Evolutionary conservation across 306 rosid species (phyloP).

Genomic region (Medicago ruthenica): DNA sequence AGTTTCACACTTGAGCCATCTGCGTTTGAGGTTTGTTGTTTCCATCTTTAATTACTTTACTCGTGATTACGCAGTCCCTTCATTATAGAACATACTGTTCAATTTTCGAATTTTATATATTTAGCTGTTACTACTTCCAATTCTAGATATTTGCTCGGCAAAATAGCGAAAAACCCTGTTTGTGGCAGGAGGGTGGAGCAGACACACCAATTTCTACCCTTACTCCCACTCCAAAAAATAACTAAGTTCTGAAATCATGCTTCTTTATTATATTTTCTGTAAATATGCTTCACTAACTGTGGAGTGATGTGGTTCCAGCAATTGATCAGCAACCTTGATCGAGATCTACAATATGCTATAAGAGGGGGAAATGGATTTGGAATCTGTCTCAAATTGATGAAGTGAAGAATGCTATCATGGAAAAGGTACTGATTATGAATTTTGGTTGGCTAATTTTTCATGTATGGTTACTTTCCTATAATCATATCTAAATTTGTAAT

Average conservation of each 20-base stretch:
- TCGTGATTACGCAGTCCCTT: constrained; percentile 38
- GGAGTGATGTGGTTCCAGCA: constrained; percentile 60
- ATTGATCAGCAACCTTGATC: constrained; percentile 83
- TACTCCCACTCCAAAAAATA: neutral
- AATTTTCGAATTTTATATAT: neutral
- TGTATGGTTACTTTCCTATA: constrained; percentile 16
- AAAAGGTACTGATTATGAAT: constrained; percentile 67
- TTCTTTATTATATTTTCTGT: constrained; percentile 33
- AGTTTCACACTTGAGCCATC: constrained; percentile 84
- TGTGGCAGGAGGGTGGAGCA: neutral
- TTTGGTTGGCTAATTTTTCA: constrained; percentile 40
- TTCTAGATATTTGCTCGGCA: constrained; percentile 5
- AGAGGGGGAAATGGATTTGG: constrained; percentile 91
- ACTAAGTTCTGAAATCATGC: constrained; percentile 35
- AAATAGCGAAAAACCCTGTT: constrained; percentile 5
- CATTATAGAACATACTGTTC: constrained; percentile 23
- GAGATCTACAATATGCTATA: constrained; percentile 95
- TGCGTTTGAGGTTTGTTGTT: constrained; percentile 77
- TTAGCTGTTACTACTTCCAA: constrained; percentile 12
- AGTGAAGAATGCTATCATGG: constrained; percentile 82
- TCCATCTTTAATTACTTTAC: constrained; percentile 39
- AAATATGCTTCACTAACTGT: constrained; percentile 45
- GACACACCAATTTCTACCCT: neutral
- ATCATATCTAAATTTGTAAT: constrained; percentile 26
- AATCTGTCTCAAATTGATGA: constrained; percentile 82